These are phyloP conservation scores for Talaromyces funiculosus DNA, from an alignment of 2,329 filamentous ascomycete species.

Conservation along the genomic window DNA sequence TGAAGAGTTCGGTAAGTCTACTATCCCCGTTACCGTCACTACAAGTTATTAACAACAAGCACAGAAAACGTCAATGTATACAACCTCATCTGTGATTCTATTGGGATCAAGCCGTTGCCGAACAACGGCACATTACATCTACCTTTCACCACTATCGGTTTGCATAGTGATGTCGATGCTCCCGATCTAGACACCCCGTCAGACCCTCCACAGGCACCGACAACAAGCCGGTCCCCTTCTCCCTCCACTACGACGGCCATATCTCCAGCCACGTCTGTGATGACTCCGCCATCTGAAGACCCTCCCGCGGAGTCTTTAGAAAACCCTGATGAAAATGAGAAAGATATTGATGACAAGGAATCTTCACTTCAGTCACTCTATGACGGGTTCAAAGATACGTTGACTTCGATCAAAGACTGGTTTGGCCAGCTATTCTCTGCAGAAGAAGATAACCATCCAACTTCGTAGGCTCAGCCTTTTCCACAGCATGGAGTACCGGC, in stretches of 20 bases:
- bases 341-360: background rate
- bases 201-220: conserved; percentile 25
- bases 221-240: background rate
- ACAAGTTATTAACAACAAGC: background rate
- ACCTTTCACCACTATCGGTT: conserved; percentile 40
- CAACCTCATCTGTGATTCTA: conserved; percentile 85
- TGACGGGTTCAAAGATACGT: conserved; percentile 11
- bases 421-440: conserved; percentile 11
- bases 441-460: conserved; percentile 9
- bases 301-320: background rate
- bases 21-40: background rate
- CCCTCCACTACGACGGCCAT: background rate
- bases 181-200: conserved; percentile 28
- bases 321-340: background rate
- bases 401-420: conserved; percentile 14
- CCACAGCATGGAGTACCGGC: background rate
- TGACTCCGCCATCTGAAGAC: background rate
- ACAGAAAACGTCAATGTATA: conserved; percentile 91
- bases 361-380: conserved; percentile 9
- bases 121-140: conserved; percentile 78
- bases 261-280: background rate
- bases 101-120: conserved; percentile 65
- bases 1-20: conserved; percentile 71
- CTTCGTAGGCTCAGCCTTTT: background rate
- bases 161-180: conserved; percentile 38